These are phyloP conservation scores for Botryotinia convoluta DNA, from an alignment of 2,329 filamentous ascomycete species.

Conservation along the genomic window DNA sequence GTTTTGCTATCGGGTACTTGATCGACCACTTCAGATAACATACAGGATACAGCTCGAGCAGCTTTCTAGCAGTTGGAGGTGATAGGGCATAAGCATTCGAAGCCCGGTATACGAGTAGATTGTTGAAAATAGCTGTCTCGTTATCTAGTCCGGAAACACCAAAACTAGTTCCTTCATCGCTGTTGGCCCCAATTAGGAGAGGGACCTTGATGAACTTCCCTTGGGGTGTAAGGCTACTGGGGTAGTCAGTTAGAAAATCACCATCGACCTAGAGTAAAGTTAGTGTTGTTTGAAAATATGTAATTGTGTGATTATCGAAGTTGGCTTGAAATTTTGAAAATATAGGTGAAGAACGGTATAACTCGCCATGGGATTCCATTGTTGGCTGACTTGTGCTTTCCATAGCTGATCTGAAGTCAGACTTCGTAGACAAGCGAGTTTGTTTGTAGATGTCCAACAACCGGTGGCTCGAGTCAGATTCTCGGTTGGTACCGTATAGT, in stretches of 20 bases:
- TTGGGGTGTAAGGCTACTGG: constrained; percentile 45
- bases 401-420: constrained; percentile 26
- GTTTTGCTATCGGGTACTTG: background rate
- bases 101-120: constrained; percentile 43
- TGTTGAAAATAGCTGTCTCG: constrained; percentile 44
- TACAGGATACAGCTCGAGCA: constrained; percentile 47
- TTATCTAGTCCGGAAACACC: constrained; percentile 43
- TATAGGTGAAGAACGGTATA: background rate
- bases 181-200: constrained; percentile 48
- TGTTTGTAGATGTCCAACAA: constrained; percentile 28
- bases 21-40: background rate
- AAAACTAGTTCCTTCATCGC: constrained; percentile 48
- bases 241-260: constrained; percentile 47
- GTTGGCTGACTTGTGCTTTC: constrained; percentile 24
- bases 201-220: constrained; percentile 46
- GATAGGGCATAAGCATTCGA: constrained; percentile 45
- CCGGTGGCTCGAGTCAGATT: constrained; percentile 39
- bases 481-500: constrained; percentile 40
- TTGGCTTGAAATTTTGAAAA: background rate
- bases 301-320: background rate
- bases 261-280: constrained; percentile 40
- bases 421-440: constrained; percentile 29
- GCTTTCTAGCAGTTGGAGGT: constrained; percentile 43
- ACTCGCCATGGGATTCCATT: constrained; percentile 28
- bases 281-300: background rate